Evolutionary conservation across 768 basidiomycete genomes (phyloP), one percentile per base, ranked within the genome.

Genomic region (Serpula lacrymans): DNA sequence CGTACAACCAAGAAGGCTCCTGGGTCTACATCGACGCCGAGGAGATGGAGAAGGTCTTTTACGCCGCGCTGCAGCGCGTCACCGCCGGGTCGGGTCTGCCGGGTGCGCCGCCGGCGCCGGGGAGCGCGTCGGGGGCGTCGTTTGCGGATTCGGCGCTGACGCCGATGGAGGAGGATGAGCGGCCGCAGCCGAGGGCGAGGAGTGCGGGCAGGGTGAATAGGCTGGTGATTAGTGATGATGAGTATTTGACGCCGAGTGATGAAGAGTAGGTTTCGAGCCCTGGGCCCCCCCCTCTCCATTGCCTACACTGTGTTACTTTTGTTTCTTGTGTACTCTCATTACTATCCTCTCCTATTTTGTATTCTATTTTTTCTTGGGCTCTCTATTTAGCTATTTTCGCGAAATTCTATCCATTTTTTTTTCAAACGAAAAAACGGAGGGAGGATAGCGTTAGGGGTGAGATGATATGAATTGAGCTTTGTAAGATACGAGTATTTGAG

Each of bases 21-120:
- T 91, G 89, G 87, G 92, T 96, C 26, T 95, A 93, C 63, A 73
- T 87, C 45, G 91, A 95, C 46, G 93, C 95, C 6, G 87, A 90
- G 35, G 88, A 91, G 68, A 90, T 94, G 87, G 87, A 95, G 65
- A 88, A 86, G 57, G 82, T 83, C 35, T 92, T 94, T 59, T 75
- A 86, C 45, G 70, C 78, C 20, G 69, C 82, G 7, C 90, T 83
- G 54, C 74, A 80, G 30, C 76, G 76, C 25, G 63, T 70, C 37
- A 81, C 84, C 32, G 69, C 64, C 11, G 84, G 84, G 16, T 81
- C 78, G 29, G 85, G 83, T 31, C 68, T 89, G 17, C 88, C 89
- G 28, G 88, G 88, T 42, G 86, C 84, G 3, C 74, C 80, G 14
- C 58, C 64, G 6, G 59, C 65, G 1, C 41, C 40, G 11, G 57